phyloP scores from a whole-genome alignment of 805 yeast genomes.

The Nakazawaea laoshanensis region DNA sequence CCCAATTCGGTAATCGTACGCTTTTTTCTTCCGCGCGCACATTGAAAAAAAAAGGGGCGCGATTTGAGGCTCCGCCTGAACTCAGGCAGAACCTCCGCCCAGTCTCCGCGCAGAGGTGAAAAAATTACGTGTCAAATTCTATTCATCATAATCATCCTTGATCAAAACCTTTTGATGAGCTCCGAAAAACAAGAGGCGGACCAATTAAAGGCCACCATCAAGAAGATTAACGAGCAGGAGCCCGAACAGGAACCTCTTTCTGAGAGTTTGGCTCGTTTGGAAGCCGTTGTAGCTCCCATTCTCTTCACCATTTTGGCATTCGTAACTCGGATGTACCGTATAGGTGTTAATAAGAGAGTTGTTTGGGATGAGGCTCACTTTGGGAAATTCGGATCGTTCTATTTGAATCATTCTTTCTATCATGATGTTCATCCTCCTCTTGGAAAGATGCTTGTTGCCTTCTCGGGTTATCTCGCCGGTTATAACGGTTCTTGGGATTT shows the following conservation, averaged over 20 bases:
- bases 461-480: conserved; percentile 79
- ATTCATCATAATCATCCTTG: no score
- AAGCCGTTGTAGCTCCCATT: conserved; percentile 40
- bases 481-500: conserved; percentile 75
- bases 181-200: conserved; percentile 1
- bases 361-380: conserved; percentile 96
- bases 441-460: conserved; percentile 88
- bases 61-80: no score
- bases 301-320: conserved; percentile 64
- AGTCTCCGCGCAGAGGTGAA: no score
- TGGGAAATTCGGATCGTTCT: conserved; percentile 92
- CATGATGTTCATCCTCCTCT: conserved; percentile 98
- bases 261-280: conserved; percentile 13
- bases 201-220: conserved; percentile 1
- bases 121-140: no score
- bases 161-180: not conserved
- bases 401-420: conserved; percentile 79
- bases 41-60: no score
- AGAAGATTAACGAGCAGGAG: conserved; percentile 2
- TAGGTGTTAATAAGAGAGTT: conserved; percentile 65
- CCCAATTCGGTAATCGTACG: no score
- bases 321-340: conserved; percentile 64
- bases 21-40: no score
- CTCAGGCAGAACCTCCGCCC: no score
- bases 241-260: conserved; percentile 4